Base-by-base conservation (phyloP, 2,329 filamentous ascomycete genomes). In the Apiospora phragmitis region DNA sequence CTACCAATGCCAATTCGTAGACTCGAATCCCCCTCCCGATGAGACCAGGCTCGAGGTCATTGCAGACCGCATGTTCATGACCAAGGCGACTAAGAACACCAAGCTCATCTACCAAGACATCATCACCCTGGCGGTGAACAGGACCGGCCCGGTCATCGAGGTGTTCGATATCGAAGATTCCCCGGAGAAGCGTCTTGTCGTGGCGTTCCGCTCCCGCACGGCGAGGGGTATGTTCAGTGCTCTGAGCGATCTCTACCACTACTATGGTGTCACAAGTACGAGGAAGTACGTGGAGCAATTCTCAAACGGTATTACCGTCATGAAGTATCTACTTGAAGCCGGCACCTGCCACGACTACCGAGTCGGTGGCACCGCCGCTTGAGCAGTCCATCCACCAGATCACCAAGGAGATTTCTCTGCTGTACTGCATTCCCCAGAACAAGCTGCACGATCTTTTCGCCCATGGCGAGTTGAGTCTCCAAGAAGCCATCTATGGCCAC, bases 201-300 rank as follows among this genome's bases (percentile, higher is more conserved):
- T 99, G 77, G 96, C 95, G 65, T 98, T 98, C 87, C 94, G 95
- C 76, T 94, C 95, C 76, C 92, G 95, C 74, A 97, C 95, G 24
- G 96, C 96, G 41, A 88, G 94, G 76, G 96, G 96, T 73, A 86
- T 99, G 77, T 99, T 99, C 88, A 97, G 95, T 76, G 94, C 96
- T 38, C 85, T 99, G 76, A 97, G 94, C 74, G 95, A 98, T 81
- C 87, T 99, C 47, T 99, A 99, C 85, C 96, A 99, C 85, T 98
- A 98, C 89, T 99, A 99, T 79, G 95, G 96, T 59, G 89, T 98
- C 72, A 99, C 96, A 2, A 97, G 94, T 78, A 96, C 96, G 38
- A 90, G 96, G 76, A 99, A 99, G 85, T 99, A 99, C 79, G 93
- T 99, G 66, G 94, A 99, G 84, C 96, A 98, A 84, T 99, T 99